Conservation (phyloP, 345 rosid species). For the Geranium brycei region DNA sequence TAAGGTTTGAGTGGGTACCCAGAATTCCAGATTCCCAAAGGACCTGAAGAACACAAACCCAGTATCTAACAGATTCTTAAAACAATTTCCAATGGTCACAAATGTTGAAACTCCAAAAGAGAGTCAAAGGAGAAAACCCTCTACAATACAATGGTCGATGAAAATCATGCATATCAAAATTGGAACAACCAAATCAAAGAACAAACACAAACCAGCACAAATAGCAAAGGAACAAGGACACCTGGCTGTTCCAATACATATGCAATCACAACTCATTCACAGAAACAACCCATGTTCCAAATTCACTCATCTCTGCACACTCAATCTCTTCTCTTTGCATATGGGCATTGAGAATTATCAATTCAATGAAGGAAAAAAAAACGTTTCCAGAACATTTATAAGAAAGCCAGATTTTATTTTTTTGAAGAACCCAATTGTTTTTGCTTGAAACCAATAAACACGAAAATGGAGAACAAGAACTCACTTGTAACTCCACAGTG, state of each 20-base stretch:
- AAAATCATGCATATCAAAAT: constrained; percentile 1
- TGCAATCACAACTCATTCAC: constrained; percentile 13
- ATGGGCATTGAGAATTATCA: constrained; percentile 8
- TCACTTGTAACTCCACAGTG: constrained; percentile 99
- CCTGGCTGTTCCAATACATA: constrained; percentile 13
- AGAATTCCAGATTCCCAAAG: constrained; percentile 6
- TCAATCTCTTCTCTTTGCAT: constrained; percentile 11
- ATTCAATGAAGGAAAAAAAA: constrained; percentile 2
- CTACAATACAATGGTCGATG: neutral
- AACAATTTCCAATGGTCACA: constrained; percentile 8
- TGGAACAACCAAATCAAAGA: constrained; percentile 4
- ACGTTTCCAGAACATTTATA: constrained; percentile 8
- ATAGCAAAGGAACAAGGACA: constrained; percentile 5
- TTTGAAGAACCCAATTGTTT: constrained; percentile 8
- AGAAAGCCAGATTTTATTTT: neutral
- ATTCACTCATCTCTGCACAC: constrained; percentile 13
- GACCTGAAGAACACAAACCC: constrained; percentile 8
- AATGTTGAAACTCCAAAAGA: neutral
- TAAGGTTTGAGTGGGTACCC: constrained; percentile 12
- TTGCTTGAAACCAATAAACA: neutral
- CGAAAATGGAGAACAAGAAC: constrained; percentile 50
- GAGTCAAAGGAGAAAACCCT: constrained; percentile 15
- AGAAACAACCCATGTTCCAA: constrained; percentile 14
- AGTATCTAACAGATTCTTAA: constrained; percentile 11
- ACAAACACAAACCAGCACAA: constrained; percentile 7